Evolutionary conservation across 1,139 yeast species (phyloP).

Genomic region (Blastobotrys apis): DNA sequence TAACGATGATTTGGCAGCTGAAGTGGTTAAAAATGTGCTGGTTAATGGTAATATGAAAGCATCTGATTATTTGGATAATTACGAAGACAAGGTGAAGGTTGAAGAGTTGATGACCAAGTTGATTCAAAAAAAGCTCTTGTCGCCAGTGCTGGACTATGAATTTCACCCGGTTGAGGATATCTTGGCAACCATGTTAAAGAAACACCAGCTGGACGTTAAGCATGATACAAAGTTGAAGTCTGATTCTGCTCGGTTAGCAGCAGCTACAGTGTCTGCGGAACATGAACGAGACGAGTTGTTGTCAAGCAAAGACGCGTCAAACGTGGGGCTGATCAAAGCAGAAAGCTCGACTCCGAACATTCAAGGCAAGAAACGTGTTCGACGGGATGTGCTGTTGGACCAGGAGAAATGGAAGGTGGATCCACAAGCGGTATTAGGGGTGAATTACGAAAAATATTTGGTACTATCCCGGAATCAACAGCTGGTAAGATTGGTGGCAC

Average conservation of each 20-base stretch:
- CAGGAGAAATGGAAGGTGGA: conserved; percentile 23
- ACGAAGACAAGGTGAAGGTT: conserved; percentile 31
- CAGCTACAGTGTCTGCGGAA: conserved; percentile 51
- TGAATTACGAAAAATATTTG: conserved; percentile 64
- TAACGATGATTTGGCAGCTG: conserved; percentile 45
- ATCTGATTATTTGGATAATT: conserved; percentile 50
- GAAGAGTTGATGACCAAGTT: conserved; percentile 44
- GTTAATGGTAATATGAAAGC: conserved; percentile 61
- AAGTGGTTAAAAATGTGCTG: conserved; percentile 67
- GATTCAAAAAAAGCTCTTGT: conserved; percentile 56
- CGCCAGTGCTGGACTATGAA: conserved; percentile 41
- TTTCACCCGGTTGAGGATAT: conserved; percentile 38
- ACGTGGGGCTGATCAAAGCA: conserved; percentile 24
- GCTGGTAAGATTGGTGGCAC: conserved; percentile 57
- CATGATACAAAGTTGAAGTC: conserved; percentile 22
- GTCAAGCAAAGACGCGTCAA: conserved; percentile 29
- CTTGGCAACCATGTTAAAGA: conserved; percentile 23
- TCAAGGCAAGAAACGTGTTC: conserved; percentile 1
- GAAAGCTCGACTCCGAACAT: conserved; percentile 2
- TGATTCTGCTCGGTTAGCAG: conserved; percentile 30
- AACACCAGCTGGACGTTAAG: conserved; percentile 23
- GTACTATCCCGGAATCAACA: conserved; percentile 63
- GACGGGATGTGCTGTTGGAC: conserved; percentile 5
- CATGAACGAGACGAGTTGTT: conserved; percentile 39
- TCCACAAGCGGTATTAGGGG: conserved; percentile 47